Conservation (phyloP, 129 eudicot species). For the Lactuca saligna region DNA sequence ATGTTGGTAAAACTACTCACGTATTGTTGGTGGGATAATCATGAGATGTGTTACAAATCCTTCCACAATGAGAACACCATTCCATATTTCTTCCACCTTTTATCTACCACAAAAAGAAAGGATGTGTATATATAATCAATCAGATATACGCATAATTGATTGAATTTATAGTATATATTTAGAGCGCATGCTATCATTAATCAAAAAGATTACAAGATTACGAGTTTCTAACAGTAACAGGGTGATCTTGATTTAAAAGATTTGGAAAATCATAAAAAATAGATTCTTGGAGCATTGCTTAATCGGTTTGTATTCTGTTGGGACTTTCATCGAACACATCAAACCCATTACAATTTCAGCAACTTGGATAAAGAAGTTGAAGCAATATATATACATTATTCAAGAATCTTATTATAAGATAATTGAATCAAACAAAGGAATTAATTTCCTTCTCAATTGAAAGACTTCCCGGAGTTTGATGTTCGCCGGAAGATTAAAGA, state of each 20-base stretch:
- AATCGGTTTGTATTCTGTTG: slow-evolving; percentile 1
- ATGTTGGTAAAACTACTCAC: slow-evolving; percentile 19
- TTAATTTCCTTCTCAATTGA: background rate
- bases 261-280: background rate
- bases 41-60: slow-evolving; percentile 26
- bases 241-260: slow-evolving; percentile 3
- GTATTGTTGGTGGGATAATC: slow-evolving; percentile 27
- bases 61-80: slow-evolving; percentile 36
- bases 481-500: slow-evolving; percentile 16
- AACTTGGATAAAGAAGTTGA: slow-evolving; percentile 6
- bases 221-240: background rate
- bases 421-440: background rate
- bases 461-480: slow-evolving; percentile 10
- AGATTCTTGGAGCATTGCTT: background rate
- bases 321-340: slow-evolving; percentile 19
- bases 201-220: background rate
- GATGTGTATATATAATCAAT: background rate
- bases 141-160: slow-evolving; percentile 1
- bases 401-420: background rate
- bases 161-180: background rate
- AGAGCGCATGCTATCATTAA: background rate
- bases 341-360: background rate
- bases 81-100: slow-evolving; percentile 22
- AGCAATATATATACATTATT: background rate
- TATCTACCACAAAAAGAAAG: slow-evolving; percentile 5